These are phyloP conservation scores for Termitomyces sp. DNA, from an alignment of 768 basidiomycete genomes.

Conservation along the genomic window DNA sequence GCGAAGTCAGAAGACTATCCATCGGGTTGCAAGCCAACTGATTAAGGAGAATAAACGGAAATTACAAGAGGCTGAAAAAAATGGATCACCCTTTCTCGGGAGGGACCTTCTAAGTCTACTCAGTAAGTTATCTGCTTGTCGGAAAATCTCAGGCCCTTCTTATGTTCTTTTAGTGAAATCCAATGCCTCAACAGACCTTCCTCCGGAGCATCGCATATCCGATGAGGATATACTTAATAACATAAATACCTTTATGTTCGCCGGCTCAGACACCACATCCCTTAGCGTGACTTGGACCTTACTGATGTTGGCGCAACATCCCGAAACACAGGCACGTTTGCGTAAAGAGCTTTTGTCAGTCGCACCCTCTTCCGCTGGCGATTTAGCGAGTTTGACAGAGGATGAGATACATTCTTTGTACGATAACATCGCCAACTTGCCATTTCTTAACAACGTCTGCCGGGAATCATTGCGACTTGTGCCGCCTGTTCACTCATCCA, in stretches of 20 bases:
- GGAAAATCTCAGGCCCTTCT: not conserved
- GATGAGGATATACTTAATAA: constrained; percentile 86
- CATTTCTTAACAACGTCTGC: constrained; percentile 73
- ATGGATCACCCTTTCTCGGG: constrained; percentile 50
- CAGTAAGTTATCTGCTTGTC: constrained; percentile 43
- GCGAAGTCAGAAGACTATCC: constrained; percentile 61
- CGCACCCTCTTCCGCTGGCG: constrained; percentile 34
- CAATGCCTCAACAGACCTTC: constrained; percentile 70
- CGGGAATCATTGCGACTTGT: constrained; percentile 77
- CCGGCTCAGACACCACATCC: constrained; percentile 85
- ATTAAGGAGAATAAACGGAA: constrained; percentile 79
- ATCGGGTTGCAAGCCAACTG: constrained; percentile 68
- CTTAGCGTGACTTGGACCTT: constrained; percentile 84
- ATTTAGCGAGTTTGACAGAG: constrained; percentile 47
- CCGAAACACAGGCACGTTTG: constrained; percentile 65
- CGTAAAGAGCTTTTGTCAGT: constrained; percentile 62
- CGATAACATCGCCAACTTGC: constrained; percentile 53
- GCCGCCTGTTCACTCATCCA: constrained; percentile 79
- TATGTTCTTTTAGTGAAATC: constrained; percentile 63
- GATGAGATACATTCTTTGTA: constrained; percentile 68
- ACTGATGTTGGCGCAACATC: constrained; percentile 68
- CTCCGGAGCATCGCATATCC: constrained; percentile 70
- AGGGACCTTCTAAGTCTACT: constrained; percentile 79
- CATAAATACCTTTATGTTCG: constrained; percentile 89
- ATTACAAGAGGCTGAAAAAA: constrained; percentile 58